Evolutionary conservation across 495 filamentous ascomycete species (phyloP).

Genomic region (Aspergillus kassunensis): DNA sequence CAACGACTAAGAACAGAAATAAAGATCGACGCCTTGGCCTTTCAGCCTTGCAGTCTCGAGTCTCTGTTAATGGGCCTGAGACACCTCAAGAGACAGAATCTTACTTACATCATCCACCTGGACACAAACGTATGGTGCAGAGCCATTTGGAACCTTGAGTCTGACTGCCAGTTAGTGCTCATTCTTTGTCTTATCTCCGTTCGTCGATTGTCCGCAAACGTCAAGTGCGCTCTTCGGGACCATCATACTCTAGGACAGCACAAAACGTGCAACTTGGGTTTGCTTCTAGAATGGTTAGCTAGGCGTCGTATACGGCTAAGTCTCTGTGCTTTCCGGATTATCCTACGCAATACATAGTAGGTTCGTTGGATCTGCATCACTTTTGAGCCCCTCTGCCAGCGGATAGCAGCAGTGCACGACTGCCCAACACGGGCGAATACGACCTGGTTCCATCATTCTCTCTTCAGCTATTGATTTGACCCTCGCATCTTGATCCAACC

Average conservation of each 20-base stretch:
- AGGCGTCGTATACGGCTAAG: not conserved
- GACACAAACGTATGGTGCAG: too few species aligned
- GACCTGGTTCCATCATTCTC: slow-evolving; percentile 20
- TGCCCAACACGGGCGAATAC: slow-evolving; percentile 2
- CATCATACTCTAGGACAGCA: slow-evolving; percentile 2
- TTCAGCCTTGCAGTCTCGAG: slow-evolving; percentile 8
- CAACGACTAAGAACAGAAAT: not conserved
- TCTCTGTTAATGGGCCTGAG: not conserved
- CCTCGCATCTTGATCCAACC: slow-evolving; percentile 15
- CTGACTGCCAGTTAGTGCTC: not conserved
- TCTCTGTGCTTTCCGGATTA: too few species aligned
- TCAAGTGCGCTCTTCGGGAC: slow-evolving; percentile 10
- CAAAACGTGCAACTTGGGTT: not conserved
- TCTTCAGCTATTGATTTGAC: slow-evolving; percentile 13
- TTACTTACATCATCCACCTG: not conserved
- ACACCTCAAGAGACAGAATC: not conserved
- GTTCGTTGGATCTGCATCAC: not conserved
- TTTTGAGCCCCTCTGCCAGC: not conserved
- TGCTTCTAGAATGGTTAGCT: not conserved
- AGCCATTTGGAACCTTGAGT: too few species aligned
- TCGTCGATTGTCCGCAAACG: slow-evolving; percentile 14
- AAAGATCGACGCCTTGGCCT: slow-evolving; percentile 11
- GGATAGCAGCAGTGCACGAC: not conserved
- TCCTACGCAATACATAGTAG: too few species aligned
- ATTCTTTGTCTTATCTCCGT: not conserved